Evolutionary conservation across 345 rosid species (phyloP).

Genomic region (Eucalyptus pauciflora): DNA sequence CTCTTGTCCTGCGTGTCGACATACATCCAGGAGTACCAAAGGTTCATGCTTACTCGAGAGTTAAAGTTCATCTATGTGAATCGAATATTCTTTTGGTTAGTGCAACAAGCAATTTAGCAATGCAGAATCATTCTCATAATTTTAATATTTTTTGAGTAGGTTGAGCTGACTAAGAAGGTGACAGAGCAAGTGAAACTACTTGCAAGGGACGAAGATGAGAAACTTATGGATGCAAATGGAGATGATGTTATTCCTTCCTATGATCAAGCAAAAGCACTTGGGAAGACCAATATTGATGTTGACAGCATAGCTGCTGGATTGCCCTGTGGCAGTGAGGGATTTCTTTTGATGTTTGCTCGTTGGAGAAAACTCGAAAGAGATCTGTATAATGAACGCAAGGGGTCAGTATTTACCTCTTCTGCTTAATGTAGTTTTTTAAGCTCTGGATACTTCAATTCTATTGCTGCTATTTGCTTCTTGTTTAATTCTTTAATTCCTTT

Average conservation of each 20-base stretch:
- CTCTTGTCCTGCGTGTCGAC: neutral
- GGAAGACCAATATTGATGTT: constrained; percentile 89
- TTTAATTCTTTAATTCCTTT: neutral
- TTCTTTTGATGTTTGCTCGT: constrained; percentile 97
- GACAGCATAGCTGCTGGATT: constrained; percentile 98
- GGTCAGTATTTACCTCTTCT: constrained; percentile 14
- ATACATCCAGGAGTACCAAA: neutral
- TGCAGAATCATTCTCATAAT: neutral
- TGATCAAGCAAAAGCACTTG: constrained; percentile 99
- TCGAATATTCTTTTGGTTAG: neutral
- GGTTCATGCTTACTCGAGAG: neutral
- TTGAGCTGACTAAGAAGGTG: constrained; percentile 75
- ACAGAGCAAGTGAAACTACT: constrained; percentile 88
- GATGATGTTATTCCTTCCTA: constrained; percentile 64
- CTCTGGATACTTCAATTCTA: neutral
- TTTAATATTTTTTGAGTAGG: constrained; percentile 21
- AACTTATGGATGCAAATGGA: constrained; percentile 51
- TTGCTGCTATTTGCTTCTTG: neutral
- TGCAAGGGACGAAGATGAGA: constrained; percentile 86
- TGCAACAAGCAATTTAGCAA: neutral
- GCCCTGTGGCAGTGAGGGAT: constrained; percentile 99
- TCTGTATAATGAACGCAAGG: constrained; percentile 92
- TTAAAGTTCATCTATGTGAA: neutral
- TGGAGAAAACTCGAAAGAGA: constrained; percentile 99
- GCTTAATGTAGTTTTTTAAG: neutral